A percentile compares a stretch with the other conserved stretches of the same genome.
Evolutionary conservation across 2,329 filamentous ascomycete genomes (phyloP).

Genomic region (Herpotrichia juniperi): DNA sequence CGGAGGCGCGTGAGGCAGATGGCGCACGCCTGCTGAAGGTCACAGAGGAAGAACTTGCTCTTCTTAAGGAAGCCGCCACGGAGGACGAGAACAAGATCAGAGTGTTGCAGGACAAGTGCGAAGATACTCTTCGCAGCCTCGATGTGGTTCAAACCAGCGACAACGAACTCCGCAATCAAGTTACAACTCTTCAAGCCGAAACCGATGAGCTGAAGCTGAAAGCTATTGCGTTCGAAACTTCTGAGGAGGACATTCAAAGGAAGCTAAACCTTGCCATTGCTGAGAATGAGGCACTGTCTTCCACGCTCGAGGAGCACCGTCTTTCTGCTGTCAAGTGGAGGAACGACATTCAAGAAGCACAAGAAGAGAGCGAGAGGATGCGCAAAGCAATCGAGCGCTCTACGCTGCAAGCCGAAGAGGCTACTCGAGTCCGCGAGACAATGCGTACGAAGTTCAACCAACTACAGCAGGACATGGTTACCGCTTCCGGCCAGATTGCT

Average conservation of each 20-base stretch:
- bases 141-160: constrained; percentile 41
- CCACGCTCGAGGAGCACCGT: constrained; percentile 69
- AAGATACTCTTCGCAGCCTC: constrained; percentile 46
- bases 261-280: constrained; percentile 60
- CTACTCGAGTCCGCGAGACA: constrained; percentile 79
- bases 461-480: constrained; percentile 85
- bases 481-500: constrained; percentile 77
- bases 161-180: constrained; percentile 57
- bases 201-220: constrained; percentile 62
- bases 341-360: constrained; percentile 61
- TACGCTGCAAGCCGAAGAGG: constrained; percentile 81
- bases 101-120: constrained; percentile 50
- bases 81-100: constrained; percentile 52
- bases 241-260: constrained; percentile 56
- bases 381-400: constrained; percentile 75
- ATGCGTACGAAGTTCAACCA: constrained; percentile 85
- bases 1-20: constrained; percentile 53
- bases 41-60: constrained; percentile 56
- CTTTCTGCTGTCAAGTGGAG: constrained; percentile 65
- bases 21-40: constrained; percentile 52
- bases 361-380: constrained; percentile 67
- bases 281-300: constrained; percentile 66
- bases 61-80: constrained; percentile 49
- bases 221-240: constrained; percentile 35
- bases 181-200: constrained; percentile 60